Conservation (phyloP, 2,329 filamentous ascomycete genomes). For the Aspergillus hortae region DNA sequence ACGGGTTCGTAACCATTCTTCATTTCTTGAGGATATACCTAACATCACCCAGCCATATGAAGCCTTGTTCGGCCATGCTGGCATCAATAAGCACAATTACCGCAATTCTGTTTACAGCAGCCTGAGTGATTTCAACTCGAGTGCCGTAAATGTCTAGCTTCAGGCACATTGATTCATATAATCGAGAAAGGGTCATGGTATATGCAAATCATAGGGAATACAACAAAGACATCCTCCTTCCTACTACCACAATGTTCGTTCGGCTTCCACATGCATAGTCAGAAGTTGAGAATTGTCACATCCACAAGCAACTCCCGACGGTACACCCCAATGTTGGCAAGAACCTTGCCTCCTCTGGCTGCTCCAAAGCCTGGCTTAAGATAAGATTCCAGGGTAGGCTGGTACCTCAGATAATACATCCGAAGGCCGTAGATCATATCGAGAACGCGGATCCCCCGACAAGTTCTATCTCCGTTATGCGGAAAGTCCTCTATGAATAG, state of each 20-base stretch:
- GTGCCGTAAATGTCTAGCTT: not conserved
- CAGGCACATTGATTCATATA: not conserved
- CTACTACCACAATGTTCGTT: no score
- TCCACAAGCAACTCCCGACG: not conserved
- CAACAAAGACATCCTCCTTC: not conserved
- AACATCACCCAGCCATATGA: not conserved
- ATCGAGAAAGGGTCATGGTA: not conserved
- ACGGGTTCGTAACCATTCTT: not conserved
- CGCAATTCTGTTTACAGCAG: not conserved
- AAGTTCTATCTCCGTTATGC: not conserved
- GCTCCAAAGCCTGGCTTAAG: not conserved
- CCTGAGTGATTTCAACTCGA: not conserved
- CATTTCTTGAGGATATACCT: not conserved
- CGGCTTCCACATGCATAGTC: not conserved
- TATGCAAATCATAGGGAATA: not conserved
- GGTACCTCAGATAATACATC: not conserved
- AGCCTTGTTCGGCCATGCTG: not conserved
- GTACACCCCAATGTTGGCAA: not conserved
- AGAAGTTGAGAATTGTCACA: not conserved
- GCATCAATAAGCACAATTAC: not conserved
- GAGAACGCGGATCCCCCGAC: not conserved
- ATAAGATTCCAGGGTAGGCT: not conserved
- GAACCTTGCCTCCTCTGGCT: not conserved
- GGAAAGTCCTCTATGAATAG: not conserved
- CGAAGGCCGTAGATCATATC: not conserved